phyloP scores from a whole-genome alignment of 73 alveolate species.

The Blepharisma japonicum region DNA sequence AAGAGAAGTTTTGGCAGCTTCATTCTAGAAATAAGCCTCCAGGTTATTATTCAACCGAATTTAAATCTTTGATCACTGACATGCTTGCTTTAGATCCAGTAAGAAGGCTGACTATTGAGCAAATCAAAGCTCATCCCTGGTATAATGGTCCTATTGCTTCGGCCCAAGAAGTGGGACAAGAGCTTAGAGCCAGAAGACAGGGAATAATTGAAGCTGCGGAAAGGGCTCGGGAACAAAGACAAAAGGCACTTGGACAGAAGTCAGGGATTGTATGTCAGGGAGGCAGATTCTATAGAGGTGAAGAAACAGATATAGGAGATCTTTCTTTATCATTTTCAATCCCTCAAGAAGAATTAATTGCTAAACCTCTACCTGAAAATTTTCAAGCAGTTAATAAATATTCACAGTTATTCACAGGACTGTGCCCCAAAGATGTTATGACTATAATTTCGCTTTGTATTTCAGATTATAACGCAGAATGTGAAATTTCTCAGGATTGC shows the following conservation, averaged over 20 bases:
- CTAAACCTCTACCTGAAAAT: background rate
- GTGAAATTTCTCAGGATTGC: background rate
- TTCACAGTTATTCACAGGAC: background rate
- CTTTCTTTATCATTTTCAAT: background rate
- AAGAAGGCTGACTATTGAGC: conserved; percentile 15
- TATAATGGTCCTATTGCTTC: conserved; percentile 28
- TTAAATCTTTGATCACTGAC: conserved; percentile 8
- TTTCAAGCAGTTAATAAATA: background rate
- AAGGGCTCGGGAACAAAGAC: background rate
- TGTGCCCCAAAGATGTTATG: background rate
- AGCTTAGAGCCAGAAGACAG: background rate
- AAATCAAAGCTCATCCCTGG: conserved; percentile 30
- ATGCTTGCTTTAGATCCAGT: conserved; percentile 31
- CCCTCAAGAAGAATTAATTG: background rate
- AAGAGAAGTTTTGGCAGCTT: conserved; percentile 20
- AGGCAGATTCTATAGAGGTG: background rate
- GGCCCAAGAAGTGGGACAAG: background rate
- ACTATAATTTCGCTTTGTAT: background rate
- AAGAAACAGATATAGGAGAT: background rate
- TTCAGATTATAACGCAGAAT: background rate
- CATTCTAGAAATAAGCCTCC: background rate
- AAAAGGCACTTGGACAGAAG: background rate
- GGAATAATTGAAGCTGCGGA: background rate
- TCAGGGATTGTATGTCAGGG: background rate
- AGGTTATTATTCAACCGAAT: conserved; percentile 4